These are phyloP conservation scores for Pterocarpus santalinus DNA, from an alignment of 306 rosid genomes.

Conservation along the genomic window DNA sequence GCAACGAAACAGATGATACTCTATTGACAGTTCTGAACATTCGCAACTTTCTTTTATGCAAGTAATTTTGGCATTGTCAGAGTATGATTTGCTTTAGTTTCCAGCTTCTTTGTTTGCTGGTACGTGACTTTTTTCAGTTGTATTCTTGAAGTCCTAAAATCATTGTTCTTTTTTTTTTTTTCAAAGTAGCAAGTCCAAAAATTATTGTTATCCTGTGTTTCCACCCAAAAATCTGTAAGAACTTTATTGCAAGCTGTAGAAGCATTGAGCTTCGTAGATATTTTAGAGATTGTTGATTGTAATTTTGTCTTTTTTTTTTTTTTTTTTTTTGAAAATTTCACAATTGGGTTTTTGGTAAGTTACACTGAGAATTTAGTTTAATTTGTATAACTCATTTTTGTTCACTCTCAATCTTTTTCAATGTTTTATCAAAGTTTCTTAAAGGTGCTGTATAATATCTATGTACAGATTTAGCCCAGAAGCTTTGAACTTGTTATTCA, in stretches of 20 bases:
- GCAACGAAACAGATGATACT: neutral
- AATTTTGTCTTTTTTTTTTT: neutral
- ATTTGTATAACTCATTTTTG: neutral
- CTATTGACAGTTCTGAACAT: neutral
- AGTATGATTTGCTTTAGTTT: neutral
- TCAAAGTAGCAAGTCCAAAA: neutral
- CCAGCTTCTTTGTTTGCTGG: neutral
- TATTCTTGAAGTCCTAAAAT: neutral
- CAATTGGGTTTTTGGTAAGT: neutral
- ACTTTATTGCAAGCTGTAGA: conserved; percentile 5
- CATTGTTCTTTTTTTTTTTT: neutral
- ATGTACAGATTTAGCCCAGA: conserved; percentile 90
- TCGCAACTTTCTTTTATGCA: conserved; percentile 16
- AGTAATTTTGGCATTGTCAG: neutral
- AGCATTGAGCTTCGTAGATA: conserved; percentile 21
- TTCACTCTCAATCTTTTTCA: neutral
- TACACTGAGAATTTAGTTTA: conserved; percentile 1
- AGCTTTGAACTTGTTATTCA: conserved; percentile 91
- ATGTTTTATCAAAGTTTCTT: conserved; percentile 25
- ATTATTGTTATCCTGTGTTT: neutral
- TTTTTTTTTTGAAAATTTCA: neutral
- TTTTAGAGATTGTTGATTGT: conserved; percentile 11
- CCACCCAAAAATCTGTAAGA: conserved; percentile 1
- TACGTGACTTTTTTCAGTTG: neutral
- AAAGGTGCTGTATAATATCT: conserved; percentile 12